A percentile compares a stretch with the other conserved stretches of the same genome.
Evolutionary conservation across 352 stramenopile genomes (phyloP).

Genomic region (Phytophthora chlamydospora): DNA sequence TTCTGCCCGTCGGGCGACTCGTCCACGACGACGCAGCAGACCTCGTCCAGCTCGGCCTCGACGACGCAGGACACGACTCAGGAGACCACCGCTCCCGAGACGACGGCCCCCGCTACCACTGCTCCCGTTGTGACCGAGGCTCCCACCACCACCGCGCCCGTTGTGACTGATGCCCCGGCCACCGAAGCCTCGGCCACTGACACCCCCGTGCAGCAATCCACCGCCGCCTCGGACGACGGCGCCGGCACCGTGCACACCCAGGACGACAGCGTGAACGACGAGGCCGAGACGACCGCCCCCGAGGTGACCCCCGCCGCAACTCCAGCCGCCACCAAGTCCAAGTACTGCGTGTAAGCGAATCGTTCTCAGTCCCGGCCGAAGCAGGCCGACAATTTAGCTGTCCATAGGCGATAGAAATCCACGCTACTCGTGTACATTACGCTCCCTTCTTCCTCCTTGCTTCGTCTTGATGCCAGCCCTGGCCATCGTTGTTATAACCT

Average conservation of each 20-base stretch:
- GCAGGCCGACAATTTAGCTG: constrained; percentile 20
- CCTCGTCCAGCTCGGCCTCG: constrained; percentile 15
- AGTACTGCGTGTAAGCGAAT: constrained; percentile 37
- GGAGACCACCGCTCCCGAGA: constrained; percentile 20
- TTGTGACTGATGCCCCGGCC: constrained; percentile 4
- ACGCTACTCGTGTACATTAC: constrained; percentile 4
- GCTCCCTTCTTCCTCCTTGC: background rate
- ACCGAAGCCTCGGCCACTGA: constrained; percentile 28
- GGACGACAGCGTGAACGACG: constrained; percentile 19
- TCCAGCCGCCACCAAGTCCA: constrained; percentile 30
- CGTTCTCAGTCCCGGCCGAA: constrained; percentile 2
- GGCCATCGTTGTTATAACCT: no score
- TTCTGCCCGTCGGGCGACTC: constrained; percentile 59
- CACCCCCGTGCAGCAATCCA: constrained; percentile 24
- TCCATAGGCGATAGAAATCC: constrained; percentile 20
- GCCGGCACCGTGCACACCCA: constrained; percentile 27
- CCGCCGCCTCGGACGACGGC: constrained; percentile 24
- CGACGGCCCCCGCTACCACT: constrained; percentile 13
- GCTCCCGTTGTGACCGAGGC: constrained; percentile 5
- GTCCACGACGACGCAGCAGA: constrained; percentile 20
- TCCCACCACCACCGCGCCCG: constrained; percentile 1
- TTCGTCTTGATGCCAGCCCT: no score
- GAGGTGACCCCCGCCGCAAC: constrained; percentile 25
- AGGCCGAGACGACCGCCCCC: constrained; percentile 16
- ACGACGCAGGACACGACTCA: constrained; percentile 21